Evolutionary conservation across 2,329 filamentous ascomycete species (phyloP), one percentile per base, ranked within the genome.

Genomic region (Pleoardoris graminearum): DNA sequence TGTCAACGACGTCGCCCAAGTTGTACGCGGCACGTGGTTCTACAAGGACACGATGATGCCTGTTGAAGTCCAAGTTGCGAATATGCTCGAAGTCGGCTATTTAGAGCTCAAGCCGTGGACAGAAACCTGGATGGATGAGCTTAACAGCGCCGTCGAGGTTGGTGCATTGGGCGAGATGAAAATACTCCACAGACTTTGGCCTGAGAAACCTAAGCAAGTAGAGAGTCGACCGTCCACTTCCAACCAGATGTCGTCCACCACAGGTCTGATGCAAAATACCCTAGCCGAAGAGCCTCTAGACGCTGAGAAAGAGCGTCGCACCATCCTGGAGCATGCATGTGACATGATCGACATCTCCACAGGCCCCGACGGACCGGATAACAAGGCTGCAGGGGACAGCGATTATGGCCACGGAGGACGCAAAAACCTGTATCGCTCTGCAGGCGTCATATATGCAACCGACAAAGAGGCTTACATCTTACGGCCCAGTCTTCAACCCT

Each of bases 11-110:
- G 83, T 95, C 27, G 88, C 90, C 6, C 80, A 86, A 30, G 91
- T 97, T 1, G 81, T 88, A 51, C 82, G 94, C 59, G 91, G 89
- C 0, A 97, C 93, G 0, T 99, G 94, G 94, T 99, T 99, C 71
- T 97, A 97, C 74, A 89, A 88, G 76, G 92, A 97, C 67, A 93
- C 89, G 1, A 96, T 97, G 91, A 79, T 90, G 53, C 94, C 94
- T 0, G 84, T 99, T 5, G 90, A 96, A 57, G 84, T 90, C 0
- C 78, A 85, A 14, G 87, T 97, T 29, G 91, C 94, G 7, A 99
- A 97, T 63, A 91, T 92, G 71, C 80, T 99, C 1, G 94, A 99
- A 71, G 83, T 86, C n/a, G 92, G 93, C 5, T 99, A 96, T 68
- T 79, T 88, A 50, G 90, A 96, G 65, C 78, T 97, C 45, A 86